Evolutionary conservation across 202 grass and related monocot genomes (phyloP), one percentile per base, ranked within the genome.

Genomic region (Carex sylvatica): DNA sequence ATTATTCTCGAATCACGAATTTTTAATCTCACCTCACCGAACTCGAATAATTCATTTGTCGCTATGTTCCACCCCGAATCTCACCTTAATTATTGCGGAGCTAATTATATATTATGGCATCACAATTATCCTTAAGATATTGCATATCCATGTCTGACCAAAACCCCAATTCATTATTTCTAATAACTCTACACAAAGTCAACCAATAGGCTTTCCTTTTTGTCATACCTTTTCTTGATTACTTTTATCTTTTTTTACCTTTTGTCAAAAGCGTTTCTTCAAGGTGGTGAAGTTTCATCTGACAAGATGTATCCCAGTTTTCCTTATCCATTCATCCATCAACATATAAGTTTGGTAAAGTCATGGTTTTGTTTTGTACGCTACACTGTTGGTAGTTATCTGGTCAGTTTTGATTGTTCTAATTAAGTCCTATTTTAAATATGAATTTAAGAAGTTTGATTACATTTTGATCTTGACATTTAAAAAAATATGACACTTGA

Each of bases 251-350:
- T 10, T 19, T 23, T 71, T 46, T 23, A 28, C 28, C 28, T 20
- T 71, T 47, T 49, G 35, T 23, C 6, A 47, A 47, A 46, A 22
- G 18, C 3, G 5, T 12, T 28, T 66, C 18, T 8, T 18, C 1
- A 72, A 9, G 16, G 6, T 28, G 8, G 18, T 70, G 18, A 73
- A 20, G 70, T 74, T 75, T 23, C 24, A 47, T 75, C 46, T 75
- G 71, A 75, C 47, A 75, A 38, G 65, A 64, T 15, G 15, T 9
- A 18, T 70, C 3, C 16, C 67, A 31, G 8, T 75, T 11, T 18
- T 65, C 22, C 61, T 81, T 81, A 54, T 67, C 40, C 79, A 53
- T 67, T 65, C 23, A 81, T 35, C 42, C 33, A 23, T 81, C 79
- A 64, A 81, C 71, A 35, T 9, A 9, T 9, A 15, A 31, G 36